Base-by-base conservation (phyloP, 106 monocot genomes). In the Cymbidium sinense region DNA sequence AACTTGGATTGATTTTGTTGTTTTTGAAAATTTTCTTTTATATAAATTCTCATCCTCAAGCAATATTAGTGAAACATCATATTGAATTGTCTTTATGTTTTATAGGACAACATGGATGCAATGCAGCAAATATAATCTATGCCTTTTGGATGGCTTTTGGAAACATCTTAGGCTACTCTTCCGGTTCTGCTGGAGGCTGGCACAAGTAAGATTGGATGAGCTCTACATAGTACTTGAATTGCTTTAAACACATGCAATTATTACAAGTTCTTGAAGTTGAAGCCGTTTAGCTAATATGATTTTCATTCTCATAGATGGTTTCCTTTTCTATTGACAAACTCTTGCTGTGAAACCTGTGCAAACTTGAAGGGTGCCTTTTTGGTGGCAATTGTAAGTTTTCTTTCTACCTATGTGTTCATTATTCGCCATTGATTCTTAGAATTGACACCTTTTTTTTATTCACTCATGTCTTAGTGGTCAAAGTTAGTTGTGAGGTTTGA, bases 291-390 rank as follows among this genome's bases (percentile, higher is more conserved):
- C 37, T 71, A 36, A 37, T 37, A 71, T 35, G 71, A 36, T 71
- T 33, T 15, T 67, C 31, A 47, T 37, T 67, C 33, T 67, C 31
- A 47, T 37, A 89, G 89, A 84, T 89, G 89, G 89, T 89, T 89
- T 77, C 89, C 89, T 34, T 89, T 89, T 72, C 86, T 89, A 31
- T 79, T 75, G 67, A 84, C 83, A 25, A 86, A 69, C 74, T 86
- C 89, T 47, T 89, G 89, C 30, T 89, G 89, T 75, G 86, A 79
- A 82, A 83, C 84, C 15, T 89, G 89, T 73, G 89, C 86, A 61
- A 89, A 89, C 79, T 43, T 89, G 36, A 89, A 89, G 58, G 89
- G 83, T 7, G 86, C 89, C 23, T 89, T 89, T 52, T 86, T 89
- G 37, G 76, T 89, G 79, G 83, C 86, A 65, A 81, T 89, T 50